phyloP scores from a whole-genome alignment of 1,139 yeast species.

The Arxiozyma slooffiae region DNA sequence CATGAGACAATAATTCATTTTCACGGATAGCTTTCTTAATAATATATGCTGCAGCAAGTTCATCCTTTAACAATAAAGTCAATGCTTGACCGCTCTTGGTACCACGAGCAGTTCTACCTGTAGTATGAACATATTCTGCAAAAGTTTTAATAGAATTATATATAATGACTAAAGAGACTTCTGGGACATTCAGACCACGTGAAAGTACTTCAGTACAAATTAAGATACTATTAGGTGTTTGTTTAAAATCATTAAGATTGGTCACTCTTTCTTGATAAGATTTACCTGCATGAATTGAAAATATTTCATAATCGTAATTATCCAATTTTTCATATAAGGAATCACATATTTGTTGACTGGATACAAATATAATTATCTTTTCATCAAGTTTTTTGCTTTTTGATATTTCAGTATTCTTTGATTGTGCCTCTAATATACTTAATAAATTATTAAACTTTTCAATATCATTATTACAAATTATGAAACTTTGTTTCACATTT shows the following conservation, averaged over 20 bases:
- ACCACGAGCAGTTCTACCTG: conserved; percentile 95
- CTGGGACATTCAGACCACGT: conserved; percentile 85
- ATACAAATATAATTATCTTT: conserved; percentile 73
- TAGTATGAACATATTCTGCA: conserved; percentile 94
- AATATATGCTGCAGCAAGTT: conserved; percentile 62
- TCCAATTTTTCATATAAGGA: conserved; percentile 48
- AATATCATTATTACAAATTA: conserved; percentile 42
- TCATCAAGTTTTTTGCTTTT: conserved; percentile 29
- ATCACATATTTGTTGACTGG: conserved; percentile 78
- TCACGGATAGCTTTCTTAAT: conserved; percentile 54
- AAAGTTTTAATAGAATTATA: conserved; percentile 86
- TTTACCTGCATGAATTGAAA: conserved; percentile 86
- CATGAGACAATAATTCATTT: conserved; percentile 33
- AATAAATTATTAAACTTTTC: conserved; percentile 49
- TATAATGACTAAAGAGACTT: conserved; percentile 67
- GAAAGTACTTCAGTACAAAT: conserved; percentile 94
- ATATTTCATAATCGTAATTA: conserved; percentile 48
- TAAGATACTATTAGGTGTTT: conserved; percentile 46
- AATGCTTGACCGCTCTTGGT: conserved; percentile 70
- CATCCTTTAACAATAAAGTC: conserved; percentile 57
- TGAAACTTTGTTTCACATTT: conserved; percentile 66
- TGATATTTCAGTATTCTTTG: conserved; percentile 24
- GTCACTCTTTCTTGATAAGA: conserved; percentile 76
- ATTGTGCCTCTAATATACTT: conserved; percentile 35
- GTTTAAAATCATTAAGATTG: conserved; percentile 64